Evolutionary conservation across 208 protist species (phyloP), one percentile per base, ranked within the genome.

Genomic region (Porcisia hertigi): DNA sequence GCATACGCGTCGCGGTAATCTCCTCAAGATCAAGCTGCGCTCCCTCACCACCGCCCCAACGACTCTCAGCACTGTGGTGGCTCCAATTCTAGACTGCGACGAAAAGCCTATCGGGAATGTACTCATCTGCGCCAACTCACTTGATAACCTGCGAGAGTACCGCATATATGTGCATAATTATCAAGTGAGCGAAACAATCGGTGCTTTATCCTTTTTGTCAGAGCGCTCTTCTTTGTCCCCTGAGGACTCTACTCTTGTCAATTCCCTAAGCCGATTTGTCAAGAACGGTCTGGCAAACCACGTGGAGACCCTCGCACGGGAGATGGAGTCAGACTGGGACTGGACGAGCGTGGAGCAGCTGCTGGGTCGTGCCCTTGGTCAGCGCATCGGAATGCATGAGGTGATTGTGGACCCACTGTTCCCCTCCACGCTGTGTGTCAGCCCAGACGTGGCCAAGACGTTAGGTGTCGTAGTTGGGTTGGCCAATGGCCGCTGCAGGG

Each of bases 311-410:
- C 71, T 92, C 2, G 90, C 90, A 12, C 86, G 89, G 23, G 92
- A 85, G 66, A 95, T 97, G 93, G 73, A 88, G 71, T 85, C 88
- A 16, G 92, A 95, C 58, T 97, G 93, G 93, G 93, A 97, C 80
- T 97, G 93, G 92, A 96, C 93, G 0, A 95, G 86, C 67, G 86
- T 88, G 45, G 90, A 97, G 60, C 92, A 94, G 65, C 79, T 97
- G 55, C 79, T 96, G 11, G 91, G 89, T 59, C 83, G 86, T 20
- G 87, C 85, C 5, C 66, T 97, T 18, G 86, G 89, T 20, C 86
- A 79, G 43, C 81, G 80, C 41, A 74, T 75, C 34, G 75, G 70
- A 30, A 57, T 76, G 72, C 86, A 94, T 73, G 75, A 84, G 65
- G 84, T 86, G 34, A 41, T 82, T 14, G 85, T 95, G 8, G 93